Percentiles rank a stretch among this genome's conserved stretches.
These are phyloP conservation scores for Colletotrichum trifolii DNA, from an alignment of 2,329 filamentous ascomycete species.

Conservation along the genomic window DNA sequence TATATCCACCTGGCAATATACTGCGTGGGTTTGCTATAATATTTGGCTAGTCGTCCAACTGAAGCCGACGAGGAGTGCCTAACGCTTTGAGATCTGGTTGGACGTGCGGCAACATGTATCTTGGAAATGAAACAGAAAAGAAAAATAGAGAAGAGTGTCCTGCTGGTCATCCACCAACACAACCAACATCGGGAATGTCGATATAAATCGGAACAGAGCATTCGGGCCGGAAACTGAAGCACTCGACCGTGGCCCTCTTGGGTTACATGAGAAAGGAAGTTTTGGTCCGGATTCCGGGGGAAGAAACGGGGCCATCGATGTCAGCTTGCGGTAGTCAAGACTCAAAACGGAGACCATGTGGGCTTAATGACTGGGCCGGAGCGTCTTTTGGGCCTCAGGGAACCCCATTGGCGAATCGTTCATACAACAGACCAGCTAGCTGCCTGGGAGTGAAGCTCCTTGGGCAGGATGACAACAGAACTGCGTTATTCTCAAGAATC, in stretches of 20 bases:
- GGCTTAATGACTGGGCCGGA: slow-evolving; percentile 34
- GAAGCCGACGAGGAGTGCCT: too few species aligned
- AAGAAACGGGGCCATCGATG: slow-evolving; percentile 23
- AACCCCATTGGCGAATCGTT: slow-evolving; percentile 8
- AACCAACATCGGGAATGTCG: not conserved
- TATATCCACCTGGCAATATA: too few species aligned
- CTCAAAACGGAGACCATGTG: slow-evolving; percentile 28
- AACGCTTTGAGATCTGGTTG: too few species aligned
- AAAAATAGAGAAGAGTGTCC: too few species aligned
- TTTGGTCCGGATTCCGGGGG: slow-evolving; percentile 33
- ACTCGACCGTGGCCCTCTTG: not conserved
- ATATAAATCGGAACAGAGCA: not conserved
- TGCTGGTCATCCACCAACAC: too few species aligned
- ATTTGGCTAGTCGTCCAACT: too few species aligned
- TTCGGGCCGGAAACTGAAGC: slow-evolving; percentile 18
- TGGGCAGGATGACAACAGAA: slow-evolving; percentile 22
- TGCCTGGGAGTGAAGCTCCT: slow-evolving; percentile 18
- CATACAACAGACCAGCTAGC: not conserved
- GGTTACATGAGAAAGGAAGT: slow-evolving; percentile 21
- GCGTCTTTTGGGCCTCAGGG: slow-evolving; percentile 1
- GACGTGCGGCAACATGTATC: too few species aligned
- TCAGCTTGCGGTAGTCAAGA: slow-evolving; percentile 19
- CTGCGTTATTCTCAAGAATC: slow-evolving; percentile 12
- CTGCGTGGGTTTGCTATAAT: too few species aligned
- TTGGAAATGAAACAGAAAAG: too few species aligned